A percentile compares a stretch with the other conserved stretches of the same genome.
phyloP scores from a whole-genome alignment of 352 stramenopile species.

The Phytophthora capsici region DNA sequence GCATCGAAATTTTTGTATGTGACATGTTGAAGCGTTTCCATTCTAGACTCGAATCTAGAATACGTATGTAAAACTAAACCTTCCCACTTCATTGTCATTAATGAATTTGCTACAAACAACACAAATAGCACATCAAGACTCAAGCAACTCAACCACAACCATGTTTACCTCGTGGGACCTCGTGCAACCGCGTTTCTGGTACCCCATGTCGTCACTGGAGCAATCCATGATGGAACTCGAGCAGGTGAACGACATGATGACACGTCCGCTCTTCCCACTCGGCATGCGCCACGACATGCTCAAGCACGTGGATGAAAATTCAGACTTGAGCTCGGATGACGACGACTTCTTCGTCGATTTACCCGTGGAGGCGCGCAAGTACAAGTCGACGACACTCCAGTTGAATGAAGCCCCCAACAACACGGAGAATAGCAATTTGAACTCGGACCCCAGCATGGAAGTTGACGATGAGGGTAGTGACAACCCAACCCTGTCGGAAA shows the following conservation, averaged over 20 bases:
- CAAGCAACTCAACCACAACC: constrained; percentile 4
- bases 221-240: constrained; percentile 62
- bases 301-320: constrained; percentile 6
- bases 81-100: not conserved
- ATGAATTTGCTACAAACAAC: constrained; percentile 23
- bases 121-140: constrained; percentile 10
- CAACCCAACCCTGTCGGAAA: no score
- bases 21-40: constrained; percentile 14
- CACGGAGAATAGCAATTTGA: not conserved
- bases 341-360: constrained; percentile 21
- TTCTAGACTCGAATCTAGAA: not conserved
- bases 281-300: constrained; percentile 7
- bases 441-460: constrained; percentile 17
- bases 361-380: constrained; percentile 12
- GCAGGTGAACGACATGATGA: constrained; percentile 43
- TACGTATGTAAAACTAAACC: no score
- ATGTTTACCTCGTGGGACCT: constrained; percentile 66
- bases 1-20: constrained; percentile 3
- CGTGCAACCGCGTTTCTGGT: constrained; percentile 58
- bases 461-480: not conserved
- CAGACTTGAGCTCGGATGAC: not conserved
- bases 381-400: constrained; percentile 8
- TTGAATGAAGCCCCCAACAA: not conserved
- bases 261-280: constrained; percentile 20
- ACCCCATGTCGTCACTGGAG: constrained; percentile 64